phyloP scores from a whole-genome alignment of 352 stramenopile genomes.

The Stramenopiles sp. region DNA sequence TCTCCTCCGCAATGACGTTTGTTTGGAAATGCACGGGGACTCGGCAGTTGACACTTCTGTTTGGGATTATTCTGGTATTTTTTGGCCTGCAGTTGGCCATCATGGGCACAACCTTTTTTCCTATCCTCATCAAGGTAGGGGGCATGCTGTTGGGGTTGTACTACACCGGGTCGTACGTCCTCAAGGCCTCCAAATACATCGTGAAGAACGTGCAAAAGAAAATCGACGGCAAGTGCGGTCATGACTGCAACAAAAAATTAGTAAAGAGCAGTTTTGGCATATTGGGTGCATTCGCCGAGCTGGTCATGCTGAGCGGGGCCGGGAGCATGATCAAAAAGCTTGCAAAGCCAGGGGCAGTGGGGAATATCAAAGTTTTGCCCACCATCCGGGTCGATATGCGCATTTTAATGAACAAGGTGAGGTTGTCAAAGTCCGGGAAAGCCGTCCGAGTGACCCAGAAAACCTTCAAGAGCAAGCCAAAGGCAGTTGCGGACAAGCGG shows the following conservation, averaged over 20 bases:
- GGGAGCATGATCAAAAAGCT: not conserved
- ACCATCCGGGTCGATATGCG: no score
- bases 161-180: not conserved
- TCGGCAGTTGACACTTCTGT: not conserved
- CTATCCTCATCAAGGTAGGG: not conserved
- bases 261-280: not conserved
- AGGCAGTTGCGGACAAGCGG: no score
- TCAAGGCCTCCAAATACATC: not conserved
- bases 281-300: not conserved
- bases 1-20: not conserved
- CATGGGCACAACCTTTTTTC: not conserved
- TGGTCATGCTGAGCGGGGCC: not conserved
- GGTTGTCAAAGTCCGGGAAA: no score
- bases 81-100: not conserved
- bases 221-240: not conserved
- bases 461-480: no score
- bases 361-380: no score
- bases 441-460: no score
- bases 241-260: constrained; percentile 2
- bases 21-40: not conserved
- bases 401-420: no score
- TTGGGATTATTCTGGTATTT: not conserved
- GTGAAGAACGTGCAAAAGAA: not conserved
- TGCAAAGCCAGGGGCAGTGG: no score
- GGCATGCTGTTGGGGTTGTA: not conserved